Percentiles rank a stretch among this genome's conserved stretches.
Conservation (phyloP, 2,329 filamentous ascomycete species). For the Talaromyces funiculosus region DNA sequence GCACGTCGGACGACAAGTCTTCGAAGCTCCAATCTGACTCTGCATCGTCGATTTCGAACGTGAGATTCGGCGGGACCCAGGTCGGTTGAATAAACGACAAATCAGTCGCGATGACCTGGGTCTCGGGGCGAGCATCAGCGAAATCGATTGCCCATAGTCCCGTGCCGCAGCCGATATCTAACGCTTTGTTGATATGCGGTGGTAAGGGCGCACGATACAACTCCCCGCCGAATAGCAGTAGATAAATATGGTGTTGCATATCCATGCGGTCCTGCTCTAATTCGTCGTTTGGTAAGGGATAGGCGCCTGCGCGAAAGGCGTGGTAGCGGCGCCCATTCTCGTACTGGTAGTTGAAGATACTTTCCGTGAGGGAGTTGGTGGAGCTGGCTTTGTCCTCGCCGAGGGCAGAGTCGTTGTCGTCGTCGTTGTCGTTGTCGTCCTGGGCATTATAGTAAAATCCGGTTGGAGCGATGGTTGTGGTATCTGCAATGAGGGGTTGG, state of each 20-base stretch:
- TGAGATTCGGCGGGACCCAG: constrained; percentile 14
- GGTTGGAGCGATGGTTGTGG: not conserved
- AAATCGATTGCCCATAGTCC: constrained; percentile 17
- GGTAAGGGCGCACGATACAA: constrained; percentile 13
- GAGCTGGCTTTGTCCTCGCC: constrained; percentile 12
- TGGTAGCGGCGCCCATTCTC: constrained; percentile 20
- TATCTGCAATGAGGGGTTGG: constrained; percentile 1
- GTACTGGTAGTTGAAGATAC: constrained; percentile 13
- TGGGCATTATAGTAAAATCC: constrained; percentile 4
- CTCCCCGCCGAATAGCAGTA: constrained; percentile 11
- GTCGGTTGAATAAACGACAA: constrained; percentile 20
- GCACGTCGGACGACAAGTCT: not conserved
- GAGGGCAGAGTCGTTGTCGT: constrained; percentile 13
- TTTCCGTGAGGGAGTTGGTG: constrained; percentile 10
- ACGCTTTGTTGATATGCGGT: not conserved
- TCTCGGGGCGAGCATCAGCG: constrained; percentile 12
- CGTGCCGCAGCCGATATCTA: constrained; percentile 15
- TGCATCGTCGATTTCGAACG: constrained; percentile 22
- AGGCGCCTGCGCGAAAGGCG: constrained; percentile 18
- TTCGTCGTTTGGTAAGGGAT: constrained; percentile 22
- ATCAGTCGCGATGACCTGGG: constrained; percentile 18
- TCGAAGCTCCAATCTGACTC: constrained; percentile 23
- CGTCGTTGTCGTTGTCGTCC: constrained; percentile 11
- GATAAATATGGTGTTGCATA: constrained; percentile 16
- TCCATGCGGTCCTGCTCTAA: constrained; percentile 22